Conservation (phyloP, 768 basidiomycete genomes). For the Naganishia onofrii region DNA sequence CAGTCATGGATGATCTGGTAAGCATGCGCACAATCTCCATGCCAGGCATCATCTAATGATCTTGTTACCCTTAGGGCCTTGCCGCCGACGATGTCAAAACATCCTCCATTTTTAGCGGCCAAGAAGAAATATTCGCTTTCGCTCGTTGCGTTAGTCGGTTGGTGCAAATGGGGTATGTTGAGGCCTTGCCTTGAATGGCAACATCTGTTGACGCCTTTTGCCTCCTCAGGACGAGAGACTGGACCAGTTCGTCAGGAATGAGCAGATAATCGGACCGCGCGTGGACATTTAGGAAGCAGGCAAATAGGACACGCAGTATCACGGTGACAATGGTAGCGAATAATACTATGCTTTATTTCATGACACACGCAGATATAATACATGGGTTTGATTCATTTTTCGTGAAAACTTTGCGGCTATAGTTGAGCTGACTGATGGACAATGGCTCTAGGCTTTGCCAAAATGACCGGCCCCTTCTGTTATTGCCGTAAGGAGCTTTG, state of each 20-base stretch:
- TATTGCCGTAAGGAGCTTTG: conserved; percentile 83
- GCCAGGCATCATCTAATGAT: conserved; percentile 34
- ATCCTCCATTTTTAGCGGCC: conserved; percentile 89
- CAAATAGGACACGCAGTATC: background rate
- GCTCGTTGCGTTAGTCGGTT: conserved; percentile 66
- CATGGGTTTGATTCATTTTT: background rate
- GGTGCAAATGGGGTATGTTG: conserved; percentile 48
- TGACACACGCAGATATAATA: background rate
- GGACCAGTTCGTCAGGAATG: conserved; percentile 7
- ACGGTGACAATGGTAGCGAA: background rate
- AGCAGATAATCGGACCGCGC: background rate
- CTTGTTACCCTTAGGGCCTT: conserved; percentile 62
- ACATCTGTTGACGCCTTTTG: background rate
- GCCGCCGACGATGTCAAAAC: conserved; percentile 70
- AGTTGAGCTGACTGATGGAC: no score
- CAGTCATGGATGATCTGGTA: conserved; percentile 94
- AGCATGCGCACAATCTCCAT: conserved; percentile 32
- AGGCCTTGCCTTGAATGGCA: background rate
- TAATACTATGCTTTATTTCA: background rate
- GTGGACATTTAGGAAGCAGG: background rate
- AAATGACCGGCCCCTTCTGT: conserved; percentile 96
- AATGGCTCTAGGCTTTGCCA: conserved; percentile 57
- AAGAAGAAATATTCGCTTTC: conserved; percentile 96
- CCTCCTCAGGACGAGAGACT: conserved; percentile 16
- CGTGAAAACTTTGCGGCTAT: no score